A percentile compares a stretch with the other conserved stretches of the same genome.
phyloP scores from a whole-genome alignment of 1,139 yeast species.

The Pichia sp. region DNA sequence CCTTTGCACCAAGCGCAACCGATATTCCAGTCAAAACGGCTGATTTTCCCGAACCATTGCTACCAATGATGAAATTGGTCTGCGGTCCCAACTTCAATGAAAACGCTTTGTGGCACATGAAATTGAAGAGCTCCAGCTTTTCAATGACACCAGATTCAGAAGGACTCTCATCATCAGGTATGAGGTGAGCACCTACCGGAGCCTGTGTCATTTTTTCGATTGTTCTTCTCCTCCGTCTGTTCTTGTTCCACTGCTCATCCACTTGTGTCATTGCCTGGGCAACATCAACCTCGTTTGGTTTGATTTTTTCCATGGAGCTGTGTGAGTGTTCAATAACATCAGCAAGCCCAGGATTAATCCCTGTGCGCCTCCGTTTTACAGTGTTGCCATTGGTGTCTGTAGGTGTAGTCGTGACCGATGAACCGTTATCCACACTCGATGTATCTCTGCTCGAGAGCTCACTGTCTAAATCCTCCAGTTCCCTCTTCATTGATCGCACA shows the following conservation, averaged over 20 bases:
- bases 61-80: conserved; percentile 86
- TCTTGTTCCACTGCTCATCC: conserved; percentile 19
- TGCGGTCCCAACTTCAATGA: conserved; percentile 75
- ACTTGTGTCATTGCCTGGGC: conserved; percentile 29
- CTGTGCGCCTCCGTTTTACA: neutral
- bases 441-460: neutral
- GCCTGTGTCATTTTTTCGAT: conserved; percentile 26
- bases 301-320: neutral
- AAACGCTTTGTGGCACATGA: conserved; percentile 84
- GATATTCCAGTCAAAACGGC: conserved; percentile 89
- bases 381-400: neutral
- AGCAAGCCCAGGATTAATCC: neutral
- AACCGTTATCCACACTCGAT: neutral
- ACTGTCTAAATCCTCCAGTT: neutral
- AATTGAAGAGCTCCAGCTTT: conserved; percentile 55
- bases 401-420: neutral
- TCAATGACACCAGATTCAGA: conserved; percentile 55
- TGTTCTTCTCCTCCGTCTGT: conserved; percentile 18
- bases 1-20: conserved; percentile 91
- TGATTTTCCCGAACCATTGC: conserved; percentile 94
- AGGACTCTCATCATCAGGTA: conserved; percentile 30
- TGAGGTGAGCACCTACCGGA: conserved; percentile 9
- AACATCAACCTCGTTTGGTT: conserved; percentile 25
- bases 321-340: neutral
- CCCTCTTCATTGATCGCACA: neutral